Base-by-base conservation (phyloP, 108 stramenopile species). In the Discostella stelligeroides region DNA sequence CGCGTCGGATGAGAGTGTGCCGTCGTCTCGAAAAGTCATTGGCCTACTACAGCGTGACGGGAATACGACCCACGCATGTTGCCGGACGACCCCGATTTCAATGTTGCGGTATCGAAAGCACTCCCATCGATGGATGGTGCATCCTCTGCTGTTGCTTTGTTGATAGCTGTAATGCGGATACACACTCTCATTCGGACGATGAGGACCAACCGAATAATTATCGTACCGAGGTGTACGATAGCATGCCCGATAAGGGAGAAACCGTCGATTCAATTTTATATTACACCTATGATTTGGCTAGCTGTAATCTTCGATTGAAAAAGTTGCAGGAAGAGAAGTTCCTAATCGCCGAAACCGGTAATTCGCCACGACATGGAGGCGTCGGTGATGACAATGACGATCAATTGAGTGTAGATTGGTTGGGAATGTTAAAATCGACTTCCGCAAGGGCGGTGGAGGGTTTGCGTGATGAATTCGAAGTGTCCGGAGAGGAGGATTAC, bases 201-300 rank as follows among this genome's bases (percentile, higher is more conserved):
- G 30, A 51, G 7, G 14, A 63, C 29, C 28, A 57, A n/a, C n/a
- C n/a, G 11, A 40, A 67, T 54, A 28, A 70, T 28, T 72, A 58
- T 23, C 53, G 49, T 28, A 46, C 60, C n/a, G 62, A 71, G 4
- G 62, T 71, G 14, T 63, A 68, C 17, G 83, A 66, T 68, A 42
- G 42, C 18, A 57, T 81, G 64, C 83, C 83, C 1, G 65, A 40
- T 13, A 80, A 77, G 47, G 93, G 93, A 15, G 77, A 78, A 21
- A 74, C 76, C 34, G 93, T 92, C 7, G 93, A 94, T 76, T 83
- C 81, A 4, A 94, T 94, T 67, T 79, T 84, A 28, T 94, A 91
- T 61, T 94, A 94, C 53, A 88, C 86, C 7, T 59, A 75, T 24
- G 90, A 94, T 56, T 80, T 94, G 61, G 87, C 86, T 27, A 72